Evolutionary conservation across 257 asterid species (phyloP).

Genomic region (Cordia subcordata): DNA sequence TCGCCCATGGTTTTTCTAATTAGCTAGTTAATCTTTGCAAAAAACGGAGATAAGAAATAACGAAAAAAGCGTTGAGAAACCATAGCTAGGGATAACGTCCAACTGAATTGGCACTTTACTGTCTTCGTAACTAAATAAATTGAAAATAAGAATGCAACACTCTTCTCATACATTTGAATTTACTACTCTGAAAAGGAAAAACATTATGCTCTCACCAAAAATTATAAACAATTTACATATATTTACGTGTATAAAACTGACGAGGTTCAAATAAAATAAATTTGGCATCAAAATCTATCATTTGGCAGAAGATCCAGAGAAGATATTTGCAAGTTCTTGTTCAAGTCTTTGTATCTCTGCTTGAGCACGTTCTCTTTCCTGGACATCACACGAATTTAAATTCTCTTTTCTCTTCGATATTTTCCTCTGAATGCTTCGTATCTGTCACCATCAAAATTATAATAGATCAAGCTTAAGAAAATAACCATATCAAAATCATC

Average conservation of each 20-base stretch:
- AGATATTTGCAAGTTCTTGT: slow-evolving; percentile 19
- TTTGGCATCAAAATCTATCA: neutral
- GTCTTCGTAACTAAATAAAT: no score
- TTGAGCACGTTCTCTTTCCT: slow-evolving; percentile 20
- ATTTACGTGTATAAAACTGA: no score
- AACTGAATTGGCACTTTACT: no score
- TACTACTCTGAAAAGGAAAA: neutral
- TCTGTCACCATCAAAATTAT: slow-evolving; percentile 35
- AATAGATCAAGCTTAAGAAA: no score
- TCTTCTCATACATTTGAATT: neutral
- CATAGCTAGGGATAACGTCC: no score
- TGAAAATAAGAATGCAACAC: slow-evolving; percentile 2
- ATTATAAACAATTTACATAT: neutral
- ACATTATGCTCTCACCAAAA: neutral
- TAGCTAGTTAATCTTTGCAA: no score
- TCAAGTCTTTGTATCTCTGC: slow-evolving; percentile 37
- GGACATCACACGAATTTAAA: slow-evolving; percentile 19
- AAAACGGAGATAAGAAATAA: no score
- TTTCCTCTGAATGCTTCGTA: slow-evolving; percentile 36
- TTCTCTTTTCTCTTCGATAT: slow-evolving; percentile 21
- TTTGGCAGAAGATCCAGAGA: slow-evolving; percentile 13
- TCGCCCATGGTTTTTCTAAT: no score
- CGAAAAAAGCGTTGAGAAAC: no score
- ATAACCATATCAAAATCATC: neutral
- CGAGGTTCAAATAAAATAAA: no score